Base-by-base conservation (phyloP, 2,329 filamentous ascomycete species). In the Neofusicoccum umdonicola region DNA sequence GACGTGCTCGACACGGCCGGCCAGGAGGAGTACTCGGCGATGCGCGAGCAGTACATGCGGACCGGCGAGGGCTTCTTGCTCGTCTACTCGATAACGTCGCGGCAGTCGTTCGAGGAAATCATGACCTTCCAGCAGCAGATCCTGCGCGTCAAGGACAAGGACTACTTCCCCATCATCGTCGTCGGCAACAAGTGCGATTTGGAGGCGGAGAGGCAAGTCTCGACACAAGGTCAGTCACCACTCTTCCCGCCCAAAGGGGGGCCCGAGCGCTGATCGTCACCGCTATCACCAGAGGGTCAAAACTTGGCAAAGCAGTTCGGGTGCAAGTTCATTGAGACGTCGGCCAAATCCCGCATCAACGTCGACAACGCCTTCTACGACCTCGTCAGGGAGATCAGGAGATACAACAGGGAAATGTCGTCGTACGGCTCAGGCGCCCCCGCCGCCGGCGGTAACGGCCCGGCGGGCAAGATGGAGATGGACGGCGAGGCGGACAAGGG, bases 161-260 rank as follows among this genome's bases (percentile, higher is more conserved):
- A 99, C 82, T 97, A 97, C 80, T 99, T 99, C 84, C 95, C 95
- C 72, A 98, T 99, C 84, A 97, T 98, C 65, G 91, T 99, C 51
- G 95, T 98, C 47, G 95, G 93, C 72, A 99, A 99, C 87, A 99
- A 99, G 86, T 97, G 94, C 82, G 95, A 99, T 92, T 83, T 99
- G 78, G 94, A 97, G 75, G 84, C 85, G 72, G 94, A 99, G 81
- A 88, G 95, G 75, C 91, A 94, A 74, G 95, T 99, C 66, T 90
- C 92, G 69, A 89, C 90, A 82, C 89, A 96, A 87, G 94, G 94
- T 97, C 85, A 69, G 88, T 81, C 42, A 57, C 39, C 31, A n/a
- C 41, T 47, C 51, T 56, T 39, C 50, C 34, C 39, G 27, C 62
- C 44, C 47, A 45, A 50, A 66, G 42, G 56, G 56, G 56, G 56